These are phyloP conservation scores for Gentiana dahurica DNA, from an alignment of 257 asterid species.

Conservation along the genomic window DNA sequence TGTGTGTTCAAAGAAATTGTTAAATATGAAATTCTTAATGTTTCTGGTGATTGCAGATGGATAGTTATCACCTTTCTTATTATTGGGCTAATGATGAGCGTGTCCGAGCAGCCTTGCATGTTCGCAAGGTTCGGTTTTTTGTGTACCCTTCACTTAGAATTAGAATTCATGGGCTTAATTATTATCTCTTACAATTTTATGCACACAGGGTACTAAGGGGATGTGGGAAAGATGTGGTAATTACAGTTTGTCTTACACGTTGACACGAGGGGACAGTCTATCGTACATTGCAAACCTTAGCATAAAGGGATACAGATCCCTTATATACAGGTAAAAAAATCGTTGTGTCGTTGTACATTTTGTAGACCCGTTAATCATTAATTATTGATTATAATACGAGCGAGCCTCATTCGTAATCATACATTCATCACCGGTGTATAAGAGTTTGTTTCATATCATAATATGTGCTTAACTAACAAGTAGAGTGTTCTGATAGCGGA, in stretches of 20 bases:
- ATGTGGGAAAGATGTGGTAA: constrained; percentile 15
- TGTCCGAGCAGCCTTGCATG: constrained; percentile 28
- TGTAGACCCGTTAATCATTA: too few species aligned
- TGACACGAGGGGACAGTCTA: not conserved
- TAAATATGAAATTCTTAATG: too few species aligned
- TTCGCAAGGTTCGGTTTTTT: constrained; percentile 19
- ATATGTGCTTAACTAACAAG: not conserved
- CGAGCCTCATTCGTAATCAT: too few species aligned
- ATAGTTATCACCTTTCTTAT: constrained; percentile 12
- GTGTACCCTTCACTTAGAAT: not conserved
- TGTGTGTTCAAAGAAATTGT: too few species aligned
- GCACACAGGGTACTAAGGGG: constrained; percentile 13
- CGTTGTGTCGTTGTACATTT: too few species aligned
- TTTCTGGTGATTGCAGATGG: constrained; percentile 8
- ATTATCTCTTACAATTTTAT: not conserved
- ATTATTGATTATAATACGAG: too few species aligned
- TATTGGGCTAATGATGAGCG: constrained; percentile 23
- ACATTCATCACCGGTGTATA: too few species aligned
- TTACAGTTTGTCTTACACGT: not conserved
- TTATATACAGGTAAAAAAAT: constrained; percentile 21
- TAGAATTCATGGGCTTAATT: too few species aligned
- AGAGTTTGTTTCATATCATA: not conserved
- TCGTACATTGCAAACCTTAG: constrained; percentile 22
- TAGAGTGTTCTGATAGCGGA: constrained; percentile 11
- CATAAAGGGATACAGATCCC: constrained; percentile 21